Base-by-base conservation (phyloP, 805 yeast genomes). In the Candida corydali region DNA sequence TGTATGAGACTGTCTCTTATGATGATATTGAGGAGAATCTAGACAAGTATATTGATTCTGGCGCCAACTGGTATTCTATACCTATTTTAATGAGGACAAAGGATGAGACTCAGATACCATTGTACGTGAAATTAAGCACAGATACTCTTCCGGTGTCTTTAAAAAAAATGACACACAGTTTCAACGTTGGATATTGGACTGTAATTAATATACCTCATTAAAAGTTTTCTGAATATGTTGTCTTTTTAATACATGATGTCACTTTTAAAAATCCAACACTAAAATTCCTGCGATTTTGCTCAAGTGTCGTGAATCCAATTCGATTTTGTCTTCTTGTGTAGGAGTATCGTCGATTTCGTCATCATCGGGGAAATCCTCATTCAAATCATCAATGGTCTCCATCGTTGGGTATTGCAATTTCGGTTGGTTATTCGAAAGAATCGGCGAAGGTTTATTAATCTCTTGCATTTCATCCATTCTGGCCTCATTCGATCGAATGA, bases 201-300 rank as follows among this genome's bases (percentile, higher is more conserved):
- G 20, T 47, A 9, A 25, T 46, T 6, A 22, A 32, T 3, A 11
- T 32, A 3, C 28, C 34, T 4, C 8, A 23, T 23, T 23, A 19
- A 15, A 10, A 7, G n/a, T n/a, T n/a, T n/a, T n/a, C n/a, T n/a
- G n/a, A n/a, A n/a, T n/a, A n/a, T n/a, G n/a, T n/a, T n/a, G n/a
- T n/a, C n/a, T n/a, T n/a, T n/a, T n/a, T n/a, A n/a, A n/a, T n/a
- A n/a, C n/a, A 18, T 17, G 8, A 36, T 39, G 16, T 17, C 30
- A 15, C 33, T 30, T 15, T 37, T 45, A 78, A 47, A 79, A 79
- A 47, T 78, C 85, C 44, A 79, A 46, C 14, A 76, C 66, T 25
- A 79, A 56, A 24, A 78, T 55, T 1, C 85, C 85, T 3, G 81
- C 75, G 15, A 78, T 59, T 16, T 71, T 73, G 15, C 72, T 69